Percentiles rank a stretch among this genome's conserved stretches.
Evolutionary conservation across 2,329 filamentous ascomycete genomes (phyloP).

Genomic region (Diaporthe sp.): DNA sequence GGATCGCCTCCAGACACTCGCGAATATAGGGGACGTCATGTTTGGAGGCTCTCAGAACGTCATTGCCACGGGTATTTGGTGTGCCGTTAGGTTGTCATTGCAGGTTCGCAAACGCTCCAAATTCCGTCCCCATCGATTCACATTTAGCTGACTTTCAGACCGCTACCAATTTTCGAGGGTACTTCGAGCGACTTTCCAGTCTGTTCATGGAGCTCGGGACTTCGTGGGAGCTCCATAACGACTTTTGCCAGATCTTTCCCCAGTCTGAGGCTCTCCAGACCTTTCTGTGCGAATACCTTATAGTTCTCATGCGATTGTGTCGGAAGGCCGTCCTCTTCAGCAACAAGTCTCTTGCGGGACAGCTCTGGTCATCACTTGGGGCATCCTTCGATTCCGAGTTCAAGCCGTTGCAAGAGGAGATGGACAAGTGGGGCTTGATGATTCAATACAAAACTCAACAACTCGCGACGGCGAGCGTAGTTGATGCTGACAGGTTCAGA

Average conservation of each 20-base stretch:
- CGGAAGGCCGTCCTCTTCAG: neutral
- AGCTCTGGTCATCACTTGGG: slow-evolving; percentile 14
- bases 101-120: slow-evolving; percentile 37
- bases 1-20: slow-evolving; percentile 35
- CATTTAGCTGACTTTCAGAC: neutral
- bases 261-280: neutral
- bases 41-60: slow-evolving; percentile 38
- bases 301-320: slow-evolving; percentile 17
- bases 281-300: slow-evolving; percentile 4
- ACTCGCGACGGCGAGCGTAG: neutral
- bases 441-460: slow-evolving; percentile 8
- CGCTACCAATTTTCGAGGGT: slow-evolving; percentile 6
- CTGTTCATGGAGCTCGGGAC: slow-evolving; percentile 17
- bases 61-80: slow-evolving; percentile 41
- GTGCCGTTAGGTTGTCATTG: slow-evolving; percentile 35
- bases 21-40: slow-evolving; percentile 36
- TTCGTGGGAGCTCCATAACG: slow-evolving; percentile 18
- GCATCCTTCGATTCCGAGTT: slow-evolving; percentile 30
- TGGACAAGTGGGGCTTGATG: slow-evolving; percentile 14
- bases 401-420: slow-evolving; percentile 8
- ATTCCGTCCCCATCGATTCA: too few species aligned
- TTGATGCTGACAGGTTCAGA: neutral
- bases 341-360: neutral
- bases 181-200: slow-evolving; percentile 13
- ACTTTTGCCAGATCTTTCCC: slow-evolving; percentile 11